Conservation (phyloP, 306 rosid genomes). For the Psophocarpus tetragonolobus region DNA sequence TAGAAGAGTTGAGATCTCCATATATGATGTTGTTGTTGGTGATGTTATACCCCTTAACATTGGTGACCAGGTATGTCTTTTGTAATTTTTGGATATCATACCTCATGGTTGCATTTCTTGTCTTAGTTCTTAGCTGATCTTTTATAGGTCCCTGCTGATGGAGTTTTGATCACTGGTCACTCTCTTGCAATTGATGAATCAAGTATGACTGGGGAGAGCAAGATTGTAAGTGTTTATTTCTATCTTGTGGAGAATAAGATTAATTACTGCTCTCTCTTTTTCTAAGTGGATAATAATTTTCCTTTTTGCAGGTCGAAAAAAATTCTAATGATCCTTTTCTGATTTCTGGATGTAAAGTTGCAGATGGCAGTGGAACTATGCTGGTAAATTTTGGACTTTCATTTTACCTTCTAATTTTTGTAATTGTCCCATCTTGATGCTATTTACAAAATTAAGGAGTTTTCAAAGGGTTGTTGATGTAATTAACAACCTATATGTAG, state of each 20-base stretch:
- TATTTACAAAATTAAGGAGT: conserved; percentile 8
- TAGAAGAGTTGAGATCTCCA: conserved; percentile 75
- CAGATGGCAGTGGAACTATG: conserved; percentile 90
- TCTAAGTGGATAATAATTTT: conserved; percentile 1
- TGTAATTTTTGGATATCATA: conserved; percentile 21
- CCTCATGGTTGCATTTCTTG: conserved; percentile 2
- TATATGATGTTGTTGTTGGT: conserved; percentile 82
- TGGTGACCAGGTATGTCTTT: conserved; percentile 67
- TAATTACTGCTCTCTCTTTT: background rate
- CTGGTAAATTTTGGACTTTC: conserved; percentile 52
- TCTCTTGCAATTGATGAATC: conserved; percentile 88
- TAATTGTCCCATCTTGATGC: background rate
- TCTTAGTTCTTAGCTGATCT: conserved; percentile 26
- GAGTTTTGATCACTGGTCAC: conserved; percentile 70
- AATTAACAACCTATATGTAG: background rate
- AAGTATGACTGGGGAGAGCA: conserved; percentile 96
- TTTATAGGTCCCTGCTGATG: conserved; percentile 84
- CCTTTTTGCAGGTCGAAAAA: conserved; percentile 59
- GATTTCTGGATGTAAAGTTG: conserved; percentile 93
- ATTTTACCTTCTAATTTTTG: background rate
- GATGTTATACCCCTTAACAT: conserved; percentile 81
- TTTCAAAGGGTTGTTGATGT: background rate
- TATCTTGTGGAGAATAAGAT: conserved; percentile 3
- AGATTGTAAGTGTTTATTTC: conserved; percentile 57
- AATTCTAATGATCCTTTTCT: conserved; percentile 70